Evolutionary conservation across 208 protist species (phyloP), one percentile per base, ranked within the genome.

Genomic region (Balamuthia mandrillaris): DNA sequence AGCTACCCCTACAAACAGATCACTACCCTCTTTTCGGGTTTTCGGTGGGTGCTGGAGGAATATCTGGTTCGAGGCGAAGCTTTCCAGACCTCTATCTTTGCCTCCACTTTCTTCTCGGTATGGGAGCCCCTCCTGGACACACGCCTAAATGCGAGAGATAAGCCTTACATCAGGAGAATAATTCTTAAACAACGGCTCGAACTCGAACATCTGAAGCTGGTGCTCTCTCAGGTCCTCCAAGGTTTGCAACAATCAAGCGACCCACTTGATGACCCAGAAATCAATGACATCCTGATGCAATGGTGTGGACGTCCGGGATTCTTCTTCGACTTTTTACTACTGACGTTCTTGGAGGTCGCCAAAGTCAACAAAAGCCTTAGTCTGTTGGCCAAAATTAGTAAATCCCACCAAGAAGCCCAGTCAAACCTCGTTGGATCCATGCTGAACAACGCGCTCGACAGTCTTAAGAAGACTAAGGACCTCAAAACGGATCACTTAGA

Each of bases 1-100:
- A n/a, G 29, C 29, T 47, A 47, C 3, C 6, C 1, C 33, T 47
- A 47, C 12, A 31, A 24, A 31, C 9, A 24, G 18, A 37, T 54
- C 1, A 82, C 75, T 12, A 82, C 75, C 21, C 56, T 82, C 75
- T 82, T 82, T 54, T 82, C 75, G 10, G 49, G 75, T 7, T 82
- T 82, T 45, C 75, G 24, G 1, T 82, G 75, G 75, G 56, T 82
- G 16, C 75, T 82, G 5, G 1, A 45, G 0, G 2, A 65, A 10
- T 82, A 82, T 35, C 47, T 82, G 35, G 27, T 31, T 27, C 18
- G 5, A 66, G n/a, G 27, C 47, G 75, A 24, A 7, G 47, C 37
- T 27, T 54, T 47, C 21, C 75, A 65, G 75, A 82, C 49, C 1
- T 41, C 75, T 29, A 65, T 77, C 68, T 77, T 77, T 31, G 56